Percentiles rank a stretch among this genome's conserved stretches.
Evolutionary conservation across 2,329 filamentous ascomycete species (phyloP).

Genomic region (Phialocephala sp.): DNA sequence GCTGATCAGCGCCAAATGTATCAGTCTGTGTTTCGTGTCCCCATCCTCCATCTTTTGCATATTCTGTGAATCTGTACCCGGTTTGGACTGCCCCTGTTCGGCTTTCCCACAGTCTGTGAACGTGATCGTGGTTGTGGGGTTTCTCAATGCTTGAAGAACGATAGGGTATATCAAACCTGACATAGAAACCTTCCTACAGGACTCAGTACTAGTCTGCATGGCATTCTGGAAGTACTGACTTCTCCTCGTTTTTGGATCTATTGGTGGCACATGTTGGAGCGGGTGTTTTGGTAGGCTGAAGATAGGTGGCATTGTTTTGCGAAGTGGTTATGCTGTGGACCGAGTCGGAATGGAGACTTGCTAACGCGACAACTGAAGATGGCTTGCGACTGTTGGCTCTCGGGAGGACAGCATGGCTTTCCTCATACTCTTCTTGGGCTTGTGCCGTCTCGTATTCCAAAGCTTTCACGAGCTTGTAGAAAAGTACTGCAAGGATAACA

Average conservation of each 20-base stretch:
- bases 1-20: neutral
- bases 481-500: constrained; percentile 52
- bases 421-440: constrained; percentile 43
- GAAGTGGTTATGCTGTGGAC: neutral
- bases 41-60: neutral
- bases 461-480: constrained; percentile 57
- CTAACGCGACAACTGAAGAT: constrained; percentile 26
- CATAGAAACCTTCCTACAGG: neutral
- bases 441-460: constrained; percentile 59
- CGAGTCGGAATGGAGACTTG: constrained; percentile 20
- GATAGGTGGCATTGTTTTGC: neutral
- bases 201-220: constrained; percentile 8
- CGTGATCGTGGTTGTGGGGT: neutral
- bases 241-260: neutral
- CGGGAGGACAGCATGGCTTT: constrained; percentile 14
- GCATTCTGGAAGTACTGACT: constrained; percentile 10
- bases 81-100: neutral
- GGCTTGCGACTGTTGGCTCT: constrained; percentile 16
- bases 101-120: neutral
- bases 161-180: constrained; percentile 1
- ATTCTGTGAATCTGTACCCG: neutral
- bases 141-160: neutral
- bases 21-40: neutral
- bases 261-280: neutral
- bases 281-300: constrained; percentile 7